These are phyloP conservation scores for Ophiostoma australiae DNA, from an alignment of 2,329 filamentous ascomycete species.

Conservation along the genomic window DNA sequence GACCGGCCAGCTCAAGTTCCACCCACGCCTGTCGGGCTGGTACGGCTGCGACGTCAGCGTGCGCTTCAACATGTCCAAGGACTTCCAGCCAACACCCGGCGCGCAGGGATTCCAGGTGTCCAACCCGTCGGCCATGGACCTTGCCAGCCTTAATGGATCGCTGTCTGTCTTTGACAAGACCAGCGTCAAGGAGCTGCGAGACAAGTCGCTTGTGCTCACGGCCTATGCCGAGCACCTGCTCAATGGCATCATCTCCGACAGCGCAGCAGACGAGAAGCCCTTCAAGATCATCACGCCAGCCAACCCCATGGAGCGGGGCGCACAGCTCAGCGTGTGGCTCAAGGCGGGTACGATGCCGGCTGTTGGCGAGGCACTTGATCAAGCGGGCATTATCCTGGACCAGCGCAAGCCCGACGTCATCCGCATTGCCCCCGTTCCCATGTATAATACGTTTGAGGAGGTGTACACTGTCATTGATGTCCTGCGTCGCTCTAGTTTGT, in stretches of 20 bases:
- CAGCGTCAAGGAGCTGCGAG: constrained; percentile 61
- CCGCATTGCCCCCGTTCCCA: constrained; percentile 72
- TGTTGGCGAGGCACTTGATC: constrained; percentile 59
- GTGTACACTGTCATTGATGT: constrained; percentile 40
- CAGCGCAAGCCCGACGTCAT: constrained; percentile 83
- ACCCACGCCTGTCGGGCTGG: constrained; percentile 72
- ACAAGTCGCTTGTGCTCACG: constrained; percentile 68
- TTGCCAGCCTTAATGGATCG: constrained; percentile 67
- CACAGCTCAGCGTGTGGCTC: constrained; percentile 72
- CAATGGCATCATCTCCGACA: constrained; percentile 37
- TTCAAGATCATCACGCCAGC: constrained; percentile 66
- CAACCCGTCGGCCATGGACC: constrained; percentile 74
- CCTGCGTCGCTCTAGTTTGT: constrained; percentile 12
- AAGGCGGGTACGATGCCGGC: constrained; percentile 55
- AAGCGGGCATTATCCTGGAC: constrained; percentile 69
- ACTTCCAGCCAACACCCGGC: constrained; percentile 70
- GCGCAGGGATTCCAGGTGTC: constrained; percentile 80
- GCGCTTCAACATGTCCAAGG: constrained; percentile 78
- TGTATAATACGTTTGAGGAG: constrained; percentile 79
- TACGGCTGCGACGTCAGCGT: constrained; percentile 75
- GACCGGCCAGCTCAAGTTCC: constrained; percentile 41
- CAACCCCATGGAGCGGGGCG: constrained; percentile 63
- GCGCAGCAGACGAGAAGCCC: constrained; percentile 27
- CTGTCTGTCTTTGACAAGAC: constrained; percentile 71
- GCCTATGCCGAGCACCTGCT: constrained; percentile 70